These are phyloP conservation scores for Kockiozyma suomiensis DNA, from an alignment of 805 yeast species.

Conservation along the genomic window DNA sequence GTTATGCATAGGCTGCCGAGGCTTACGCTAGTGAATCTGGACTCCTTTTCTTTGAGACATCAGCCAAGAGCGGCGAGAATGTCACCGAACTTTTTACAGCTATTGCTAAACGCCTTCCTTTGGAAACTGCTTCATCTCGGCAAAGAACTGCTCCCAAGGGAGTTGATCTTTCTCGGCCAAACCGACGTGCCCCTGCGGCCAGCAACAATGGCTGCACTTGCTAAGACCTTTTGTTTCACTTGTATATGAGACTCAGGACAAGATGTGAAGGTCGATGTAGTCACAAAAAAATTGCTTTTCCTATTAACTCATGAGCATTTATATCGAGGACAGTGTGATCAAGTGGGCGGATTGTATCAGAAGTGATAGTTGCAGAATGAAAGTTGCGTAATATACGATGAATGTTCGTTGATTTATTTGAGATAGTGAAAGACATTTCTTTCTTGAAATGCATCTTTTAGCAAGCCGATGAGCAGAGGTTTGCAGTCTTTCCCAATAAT, in stretches of 20 bases:
- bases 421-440: neutral
- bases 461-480: neutral
- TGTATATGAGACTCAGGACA: neutral
- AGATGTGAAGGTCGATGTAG: neutral
- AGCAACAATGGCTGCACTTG: constrained; percentile 43
- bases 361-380: neutral
- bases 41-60: constrained; percentile 57
- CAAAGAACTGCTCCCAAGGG: constrained; percentile 41
- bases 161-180: constrained; percentile 39
- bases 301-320: constrained; percentile 5
- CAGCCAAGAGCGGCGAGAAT: constrained; percentile 74
- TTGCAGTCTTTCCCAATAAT: neutral
- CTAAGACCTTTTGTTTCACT: constrained; percentile 27
- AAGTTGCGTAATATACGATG: neutral
- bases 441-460: neutral
- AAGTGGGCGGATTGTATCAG: neutral
- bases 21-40: constrained; percentile 60
- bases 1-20: constrained; percentile 39
- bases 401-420: neutral
- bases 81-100: constrained; percentile 52
- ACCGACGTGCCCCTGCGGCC: constrained; percentile 35
- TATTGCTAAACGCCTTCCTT: constrained; percentile 53
- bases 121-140: constrained; percentile 41
- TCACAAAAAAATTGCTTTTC: neutral
- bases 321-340: neutral